phyloP scores from a whole-genome alignment of 768 basidiomycete species.

The Polyporus arcularius region DNA sequence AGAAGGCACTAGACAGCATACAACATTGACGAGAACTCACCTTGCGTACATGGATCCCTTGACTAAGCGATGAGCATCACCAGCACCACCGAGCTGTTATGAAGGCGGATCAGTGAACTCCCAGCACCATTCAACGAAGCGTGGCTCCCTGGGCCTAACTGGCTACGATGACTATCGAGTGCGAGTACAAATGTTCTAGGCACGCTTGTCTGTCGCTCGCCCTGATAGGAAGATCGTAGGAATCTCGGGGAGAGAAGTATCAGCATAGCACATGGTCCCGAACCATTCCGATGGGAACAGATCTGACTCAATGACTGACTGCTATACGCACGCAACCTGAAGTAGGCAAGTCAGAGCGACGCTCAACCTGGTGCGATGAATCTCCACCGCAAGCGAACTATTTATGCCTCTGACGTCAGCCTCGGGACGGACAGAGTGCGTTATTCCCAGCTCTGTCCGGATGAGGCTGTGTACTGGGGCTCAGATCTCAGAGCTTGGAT shows the following conservation, averaged over 20 bases:
- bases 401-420: background rate
- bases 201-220: background rate
- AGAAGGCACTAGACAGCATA: no score
- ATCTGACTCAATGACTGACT: background rate
- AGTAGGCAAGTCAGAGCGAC: background rate
- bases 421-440: background rate
- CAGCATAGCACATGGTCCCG: slow-evolving; percentile 5
- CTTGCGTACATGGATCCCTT: background rate
- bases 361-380: background rate
- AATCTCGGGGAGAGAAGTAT: slow-evolving; percentile 3
- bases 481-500: background rate
- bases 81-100: background rate
- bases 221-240: slow-evolving; percentile 5
- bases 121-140: no score
- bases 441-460: background rate
- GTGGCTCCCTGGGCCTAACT: background rate
- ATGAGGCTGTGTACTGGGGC: background rate
- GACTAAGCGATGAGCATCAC: background rate
- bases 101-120: background rate
- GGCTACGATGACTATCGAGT: background rate
- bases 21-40: background rate
- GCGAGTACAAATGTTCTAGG: background rate
- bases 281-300: background rate
- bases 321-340: background rate
- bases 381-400: background rate